phyloP scores from a whole-genome alignment of 2,329 filamentous ascomycete genomes.

The Trichoderma brevicompactum region DNA sequence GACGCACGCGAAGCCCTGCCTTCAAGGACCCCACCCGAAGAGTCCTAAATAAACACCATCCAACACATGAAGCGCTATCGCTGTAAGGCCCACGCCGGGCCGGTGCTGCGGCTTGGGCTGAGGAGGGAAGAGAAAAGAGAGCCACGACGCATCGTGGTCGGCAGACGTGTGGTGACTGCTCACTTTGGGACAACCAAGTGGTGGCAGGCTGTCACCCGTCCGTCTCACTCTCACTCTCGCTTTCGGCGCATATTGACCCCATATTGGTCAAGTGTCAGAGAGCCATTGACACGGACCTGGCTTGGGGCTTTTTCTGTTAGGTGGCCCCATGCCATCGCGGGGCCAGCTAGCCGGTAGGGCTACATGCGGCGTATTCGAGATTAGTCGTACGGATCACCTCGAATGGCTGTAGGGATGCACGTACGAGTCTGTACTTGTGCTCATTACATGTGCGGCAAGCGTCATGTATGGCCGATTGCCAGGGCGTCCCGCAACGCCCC shows the following conservation, averaged over 20 bases:
- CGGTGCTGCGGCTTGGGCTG: constrained; percentile 12
- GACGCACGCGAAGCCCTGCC: constrained; percentile 15
- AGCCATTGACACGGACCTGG: constrained; percentile 3
- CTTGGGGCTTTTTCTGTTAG: constrained; percentile 2
- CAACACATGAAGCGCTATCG: constrained; percentile 8
- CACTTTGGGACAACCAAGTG: neutral
- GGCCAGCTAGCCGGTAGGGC: constrained; percentile 28
- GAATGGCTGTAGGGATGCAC: neutral
- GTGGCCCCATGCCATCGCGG: constrained; percentile 9
- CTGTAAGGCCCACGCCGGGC: constrained; percentile 4
- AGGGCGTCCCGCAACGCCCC: neutral
- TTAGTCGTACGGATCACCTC: neutral
- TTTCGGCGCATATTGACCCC: constrained; percentile 17
- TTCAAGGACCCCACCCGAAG: constrained; percentile 7
- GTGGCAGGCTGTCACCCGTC: neutral
- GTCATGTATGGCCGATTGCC: neutral
- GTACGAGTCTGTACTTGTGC: neutral
- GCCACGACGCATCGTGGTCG: constrained; percentile 2
- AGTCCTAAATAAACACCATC: constrained; percentile 25
- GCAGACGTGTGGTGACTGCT: neutral
- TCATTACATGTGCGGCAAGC: neutral
- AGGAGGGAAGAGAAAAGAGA: constrained; percentile 5
- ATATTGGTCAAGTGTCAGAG: constrained; percentile 16
- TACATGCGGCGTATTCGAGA: constrained; percentile 3
- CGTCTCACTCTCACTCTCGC: constrained; percentile 19